Percentiles rank a stretch among this genome's conserved stretches.
These are phyloP conservation scores for Dentipellis sp. DNA, from an alignment of 768 basidiomycete genomes.

Conservation along the genomic window DNA sequence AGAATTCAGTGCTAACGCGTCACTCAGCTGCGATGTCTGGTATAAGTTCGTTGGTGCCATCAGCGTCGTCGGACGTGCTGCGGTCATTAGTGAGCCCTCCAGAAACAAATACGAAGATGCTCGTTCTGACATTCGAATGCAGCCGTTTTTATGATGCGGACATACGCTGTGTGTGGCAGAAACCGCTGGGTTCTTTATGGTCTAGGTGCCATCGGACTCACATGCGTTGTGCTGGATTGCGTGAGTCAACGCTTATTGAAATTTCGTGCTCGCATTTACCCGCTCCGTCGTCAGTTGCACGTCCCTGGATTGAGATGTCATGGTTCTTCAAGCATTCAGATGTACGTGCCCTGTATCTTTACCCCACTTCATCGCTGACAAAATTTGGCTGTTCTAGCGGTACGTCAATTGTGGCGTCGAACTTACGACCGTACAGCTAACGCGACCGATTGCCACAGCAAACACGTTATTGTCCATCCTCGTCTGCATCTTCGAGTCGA, in stretches of 20 bases:
- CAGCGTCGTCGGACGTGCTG: constrained; percentile 22
- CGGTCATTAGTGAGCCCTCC: constrained; percentile 18
- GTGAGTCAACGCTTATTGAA: not conserved
- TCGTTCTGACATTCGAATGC: not conserved
- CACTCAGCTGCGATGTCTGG: constrained; percentile 19
- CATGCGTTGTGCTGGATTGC: not conserved
- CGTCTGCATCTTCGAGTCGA: constrained; percentile 15
- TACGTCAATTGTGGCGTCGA: not conserved
- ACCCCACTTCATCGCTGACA: not conserved
- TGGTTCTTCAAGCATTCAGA: not conserved
- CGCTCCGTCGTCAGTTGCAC: not conserved
- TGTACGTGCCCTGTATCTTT: not conserved
- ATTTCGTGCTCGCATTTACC: not conserved
- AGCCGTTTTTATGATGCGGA: not conserved
- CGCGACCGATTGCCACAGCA: constrained; percentile 2
- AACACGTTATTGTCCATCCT: constrained; percentile 15
- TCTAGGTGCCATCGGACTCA: not conserved
- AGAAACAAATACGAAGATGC: not conserved
- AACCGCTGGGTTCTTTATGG: not conserved
- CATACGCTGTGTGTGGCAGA: not conserved
- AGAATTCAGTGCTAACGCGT: too few relatives aligned
- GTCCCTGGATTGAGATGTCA: not conserved
- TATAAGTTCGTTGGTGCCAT: constrained; percentile 21
- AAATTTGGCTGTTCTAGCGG: not conserved
- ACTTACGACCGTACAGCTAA: not conserved